Percentiles rank a stretch among this genome's conserved stretches.
phyloP scores from a whole-genome alignment of 306 rosid genomes.

The Lathyrus aphaca region DNA sequence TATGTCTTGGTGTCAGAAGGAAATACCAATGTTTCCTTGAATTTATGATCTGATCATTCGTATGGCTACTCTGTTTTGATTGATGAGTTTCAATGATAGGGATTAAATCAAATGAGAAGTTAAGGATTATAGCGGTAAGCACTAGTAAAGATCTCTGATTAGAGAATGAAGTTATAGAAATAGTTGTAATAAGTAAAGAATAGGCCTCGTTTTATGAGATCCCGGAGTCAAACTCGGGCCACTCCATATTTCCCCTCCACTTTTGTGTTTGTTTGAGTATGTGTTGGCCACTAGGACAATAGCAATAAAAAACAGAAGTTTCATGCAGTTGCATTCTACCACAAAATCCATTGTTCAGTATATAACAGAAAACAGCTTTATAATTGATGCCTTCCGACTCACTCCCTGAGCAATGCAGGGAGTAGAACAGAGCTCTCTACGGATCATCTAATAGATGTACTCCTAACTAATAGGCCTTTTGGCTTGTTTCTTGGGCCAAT shows the following conservation, averaged over 20 bases:
- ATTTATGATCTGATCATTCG: background rate
- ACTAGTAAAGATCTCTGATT: too few species aligned
- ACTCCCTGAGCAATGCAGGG: background rate
- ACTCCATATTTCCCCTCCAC: too few species aligned
- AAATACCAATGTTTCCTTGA: slow-evolving; percentile 1
- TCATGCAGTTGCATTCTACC: background rate
- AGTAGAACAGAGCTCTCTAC: background rate
- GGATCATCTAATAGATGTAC: background rate
- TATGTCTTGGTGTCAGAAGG: background rate
- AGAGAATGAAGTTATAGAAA: background rate
- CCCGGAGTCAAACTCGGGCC: too few species aligned
- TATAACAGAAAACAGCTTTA: background rate
- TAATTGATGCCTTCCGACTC: background rate
- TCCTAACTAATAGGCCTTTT: background rate
- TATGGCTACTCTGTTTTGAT: background rate
- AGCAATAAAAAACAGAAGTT: background rate
- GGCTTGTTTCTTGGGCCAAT: background rate
- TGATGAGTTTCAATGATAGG: background rate
- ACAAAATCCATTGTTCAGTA: background rate
- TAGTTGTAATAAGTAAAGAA: background rate
- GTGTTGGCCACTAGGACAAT: too few species aligned
- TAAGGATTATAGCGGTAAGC: background rate
- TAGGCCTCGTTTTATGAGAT: background rate
- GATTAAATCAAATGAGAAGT: background rate
- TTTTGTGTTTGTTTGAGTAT: too few species aligned